Percentiles rank a stretch among this genome's conserved stretches.
phyloP scores from a whole-genome alignment of 164 flowering plant species.

The Annona cherimola region DNA sequence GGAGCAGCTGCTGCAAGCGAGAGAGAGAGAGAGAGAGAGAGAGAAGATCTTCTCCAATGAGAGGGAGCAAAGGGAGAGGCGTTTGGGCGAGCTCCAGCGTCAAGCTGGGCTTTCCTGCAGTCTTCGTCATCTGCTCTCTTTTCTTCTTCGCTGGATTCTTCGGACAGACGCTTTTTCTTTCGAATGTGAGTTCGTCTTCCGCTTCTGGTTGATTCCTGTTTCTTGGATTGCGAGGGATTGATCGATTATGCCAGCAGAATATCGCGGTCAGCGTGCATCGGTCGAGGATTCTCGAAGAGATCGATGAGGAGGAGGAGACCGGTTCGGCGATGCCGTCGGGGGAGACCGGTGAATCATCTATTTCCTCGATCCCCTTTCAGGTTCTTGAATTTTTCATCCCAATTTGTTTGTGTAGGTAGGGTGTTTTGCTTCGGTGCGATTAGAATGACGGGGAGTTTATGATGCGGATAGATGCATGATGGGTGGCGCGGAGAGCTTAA shows the following conservation, averaged over 20 bases:
- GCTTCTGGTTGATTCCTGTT: not conserved
- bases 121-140: conserved; percentile 39
- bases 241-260: conserved; percentile 22
- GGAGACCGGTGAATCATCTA: conserved; percentile 54
- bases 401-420: not conserved
- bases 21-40: not conserved
- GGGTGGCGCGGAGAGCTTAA: not conserved
- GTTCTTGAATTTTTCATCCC: conserved; percentile 16
- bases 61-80: conserved; percentile 25
- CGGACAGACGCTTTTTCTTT: conserved; percentile 43
- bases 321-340: conserved; percentile 38
- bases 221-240: not conserved
- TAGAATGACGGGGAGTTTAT: not conserved
- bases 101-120: conserved; percentile 47
- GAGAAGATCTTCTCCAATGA: conserved; percentile 15
- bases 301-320: conserved; percentile 18
- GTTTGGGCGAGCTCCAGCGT: conserved; percentile 18
- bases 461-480: not conserved
- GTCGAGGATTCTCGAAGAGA: conserved; percentile 24
- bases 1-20: not conserved
- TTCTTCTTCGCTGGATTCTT: conserved; percentile 73
- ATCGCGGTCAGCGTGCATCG: conserved; percentile 14
- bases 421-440: not conserved
- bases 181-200: conserved; percentile 33
- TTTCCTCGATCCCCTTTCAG: conserved; percentile 67